Evolutionary conservation across 2,329 filamentous ascomycete species (phyloP).

Genomic region (Hansfordia pulvinata): DNA sequence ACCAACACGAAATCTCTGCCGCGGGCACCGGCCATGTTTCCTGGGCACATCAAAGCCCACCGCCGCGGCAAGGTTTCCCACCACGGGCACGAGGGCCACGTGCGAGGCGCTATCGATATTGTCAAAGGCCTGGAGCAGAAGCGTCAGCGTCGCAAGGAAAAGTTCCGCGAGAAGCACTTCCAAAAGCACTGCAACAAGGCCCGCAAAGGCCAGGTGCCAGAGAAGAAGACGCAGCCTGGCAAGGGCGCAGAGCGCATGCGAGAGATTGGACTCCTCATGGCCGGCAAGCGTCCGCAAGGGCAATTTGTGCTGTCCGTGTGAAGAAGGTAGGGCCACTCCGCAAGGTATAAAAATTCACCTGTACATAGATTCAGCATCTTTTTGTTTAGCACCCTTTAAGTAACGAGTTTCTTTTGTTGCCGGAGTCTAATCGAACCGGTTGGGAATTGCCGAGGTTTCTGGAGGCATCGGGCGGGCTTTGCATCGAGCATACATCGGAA

Average conservation of each 20-base stretch:
- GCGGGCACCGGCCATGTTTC: slow-evolving; percentile 60
- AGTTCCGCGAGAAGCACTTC: slow-evolving; percentile 57
- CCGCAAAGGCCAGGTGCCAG: slow-evolving; percentile 49
- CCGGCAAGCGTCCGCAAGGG: slow-evolving; percentile 60
- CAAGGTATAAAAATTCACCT: slow-evolving; percentile 7
- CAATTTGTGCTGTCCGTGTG: slow-evolving; percentile 68
- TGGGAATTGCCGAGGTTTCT: slow-evolving; percentile 7
- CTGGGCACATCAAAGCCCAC: slow-evolving; percentile 30
- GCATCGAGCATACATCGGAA: slow-evolving; percentile 13
- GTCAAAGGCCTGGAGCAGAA: slow-evolving; percentile 94
- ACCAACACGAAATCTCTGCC: slow-evolving; percentile 80
- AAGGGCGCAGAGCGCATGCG: slow-evolving; percentile 89
- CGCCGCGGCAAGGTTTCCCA: slow-evolving; percentile 17
- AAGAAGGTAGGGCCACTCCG: too few relatives aligned
- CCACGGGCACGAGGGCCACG: slow-evolving; percentile 42
- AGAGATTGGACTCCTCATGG: slow-evolving; percentile 79
- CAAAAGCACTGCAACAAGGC: slow-evolving; percentile 80
- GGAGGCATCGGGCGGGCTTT: slow-evolving; percentile 9
- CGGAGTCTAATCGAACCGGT: slow-evolving; percentile 6
- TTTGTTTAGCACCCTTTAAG: slow-evolving; percentile 5
- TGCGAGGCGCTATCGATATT: slow-evolving; percentile 92
- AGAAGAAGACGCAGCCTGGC: slow-evolving; percentile 61
- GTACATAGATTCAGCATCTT: slow-evolving; percentile 14
- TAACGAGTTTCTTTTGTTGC: slow-evolving; percentile 9
- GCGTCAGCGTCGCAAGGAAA: slow-evolving; percentile 83